A percentile compares a stretch with the other conserved stretches of the same genome.
phyloP scores from a whole-genome alignment of 2,329 filamentous ascomycete species.

The Monilinia vaccinii-corymbosi region DNA sequence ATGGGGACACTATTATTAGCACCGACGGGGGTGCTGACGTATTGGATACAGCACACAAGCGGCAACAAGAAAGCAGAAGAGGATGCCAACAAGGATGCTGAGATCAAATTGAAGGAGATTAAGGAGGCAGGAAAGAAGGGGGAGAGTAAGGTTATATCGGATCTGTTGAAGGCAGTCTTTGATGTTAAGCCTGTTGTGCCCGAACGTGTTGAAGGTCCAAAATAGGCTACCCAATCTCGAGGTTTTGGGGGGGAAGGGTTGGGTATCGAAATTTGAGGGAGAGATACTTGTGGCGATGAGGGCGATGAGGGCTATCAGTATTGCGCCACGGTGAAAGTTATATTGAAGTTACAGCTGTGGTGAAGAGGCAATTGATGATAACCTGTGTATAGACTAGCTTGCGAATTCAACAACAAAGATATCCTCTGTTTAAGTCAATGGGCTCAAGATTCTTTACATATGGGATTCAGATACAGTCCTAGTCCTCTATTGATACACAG shows the following conservation, averaged over 20 bases:
- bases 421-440: conserved; percentile 6
- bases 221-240: conserved; percentile 16
- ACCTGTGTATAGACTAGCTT: conserved; percentile 23
- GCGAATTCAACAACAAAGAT: conserved; percentile 17
- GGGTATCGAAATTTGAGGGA: not conserved
- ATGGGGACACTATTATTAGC: not conserved
- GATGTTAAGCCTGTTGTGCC: conserved; percentile 68
- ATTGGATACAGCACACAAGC: conserved; percentile 63
- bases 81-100: conserved; percentile 71
- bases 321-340: not conserved
- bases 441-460: not conserved
- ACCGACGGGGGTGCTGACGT: conserved; percentile 9
- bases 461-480: not conserved
- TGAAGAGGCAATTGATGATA: not conserved
- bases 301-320: not conserved
- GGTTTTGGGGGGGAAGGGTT: not conserved
- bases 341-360: not conserved
- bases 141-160: conserved; percentile 70
- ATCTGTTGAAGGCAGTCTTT: conserved; percentile 77
- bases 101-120: conserved; percentile 75
- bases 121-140: conserved; percentile 69
- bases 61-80: conserved; percentile 79
- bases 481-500: not conserved
- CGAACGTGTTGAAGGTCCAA: conserved; percentile 28
- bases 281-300: not conserved